Evolutionary conservation across 805 yeast genomes (phyloP), one percentile per base, ranked within the genome.

Genomic region (Kodamaea leandrae): DNA sequence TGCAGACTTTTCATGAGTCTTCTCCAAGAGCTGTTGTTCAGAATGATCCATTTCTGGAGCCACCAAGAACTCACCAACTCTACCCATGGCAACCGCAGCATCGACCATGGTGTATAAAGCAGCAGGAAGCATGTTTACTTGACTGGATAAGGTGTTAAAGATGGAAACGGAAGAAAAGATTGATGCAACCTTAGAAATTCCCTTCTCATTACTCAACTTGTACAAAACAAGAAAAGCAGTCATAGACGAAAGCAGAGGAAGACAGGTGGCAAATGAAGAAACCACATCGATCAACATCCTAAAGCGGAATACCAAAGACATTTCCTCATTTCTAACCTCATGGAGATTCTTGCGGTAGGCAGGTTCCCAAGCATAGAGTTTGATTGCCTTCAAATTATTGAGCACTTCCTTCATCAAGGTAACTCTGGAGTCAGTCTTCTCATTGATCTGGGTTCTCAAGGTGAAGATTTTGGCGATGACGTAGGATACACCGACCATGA

Each of bases 281-380:
- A 78, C 85, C 57, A 90, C 78, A 20, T 78, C 58, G 32, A 80
- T 68, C 53, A 85, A 90, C 69, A 87, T 76, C n/a, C 33, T 7
- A 7, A 30, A 12, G 39, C 64, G 68, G 47, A 80, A 72, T 44
- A 90, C 74, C 37, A 70, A 66, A 3, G 54, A 50, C 75, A 86
- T 80, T 62, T 89, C 97, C 15, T 66, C 55, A 0, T 56, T 52
- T 57, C 97, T 76, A 19, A 77, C 68, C 9, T 68, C 71, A 12
- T 77, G 54, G 25, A 90, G 74, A 39, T 73, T 66, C 7, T 71
- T 59, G 40, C 72, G 71, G 57, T 87, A 90, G 1, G 96, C 89
- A 23, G 71, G 71, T 63, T 90, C 97, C 96, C 96, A 90, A 1
- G 95, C 86, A 58, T 89, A 90, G 58, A 76, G 85, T 65, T 90